Base-by-base conservation (phyloP, 2,329 filamentous ascomycete species). In the Huntiella decipiens region DNA sequence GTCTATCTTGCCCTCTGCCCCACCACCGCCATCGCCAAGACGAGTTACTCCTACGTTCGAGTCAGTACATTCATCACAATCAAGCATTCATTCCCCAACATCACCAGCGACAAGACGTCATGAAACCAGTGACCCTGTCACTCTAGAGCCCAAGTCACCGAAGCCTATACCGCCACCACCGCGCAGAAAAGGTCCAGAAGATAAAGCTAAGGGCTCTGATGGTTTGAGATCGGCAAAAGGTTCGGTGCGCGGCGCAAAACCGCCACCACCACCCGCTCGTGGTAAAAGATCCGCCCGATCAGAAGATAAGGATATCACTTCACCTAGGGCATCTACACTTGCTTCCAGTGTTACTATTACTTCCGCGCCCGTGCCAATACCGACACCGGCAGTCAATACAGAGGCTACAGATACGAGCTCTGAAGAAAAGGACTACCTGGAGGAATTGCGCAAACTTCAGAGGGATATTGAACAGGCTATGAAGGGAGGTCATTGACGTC, bases 371-470 rank as follows among this genome's bases (percentile, higher is more conserved):
- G 17, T 19, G 4, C 57, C 55, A 17, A 51, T 32, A 40, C 22
- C n/a, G 13, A 6, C 38, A 50, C 37, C 39, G 47, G n/a, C 43
- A 48, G 10, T 32, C 46, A 31, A 51, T 42, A 7, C 49, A 44
- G 16, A 44, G 43, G 12, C 49, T 47, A 11, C 48, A 39, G n/a
- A 54, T 52, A 41, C 51, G 55, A 48, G 47, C 54, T 16, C 53
- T 53, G 28, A 52, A 51, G 42, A 37, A 73, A 82, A 55, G 83
- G 87, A 49, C 60, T 88, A 52, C 34, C 32, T 43, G 40, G 79
- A 79, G 1, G 80, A 87, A 57, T 60, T 88, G 46, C 71, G 74
- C 40, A 75, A 76, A 16, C 60, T 88, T 51, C 81, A 84, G 60
- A 71, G 71, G 56, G 82, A 88, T 56, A 81, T 88, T 35, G 81